Evolutionary conservation across 192 early-diverging fungal species (phyloP), one percentile per base, ranked within the genome.

Genomic region (Coemansia interrupta): DNA sequence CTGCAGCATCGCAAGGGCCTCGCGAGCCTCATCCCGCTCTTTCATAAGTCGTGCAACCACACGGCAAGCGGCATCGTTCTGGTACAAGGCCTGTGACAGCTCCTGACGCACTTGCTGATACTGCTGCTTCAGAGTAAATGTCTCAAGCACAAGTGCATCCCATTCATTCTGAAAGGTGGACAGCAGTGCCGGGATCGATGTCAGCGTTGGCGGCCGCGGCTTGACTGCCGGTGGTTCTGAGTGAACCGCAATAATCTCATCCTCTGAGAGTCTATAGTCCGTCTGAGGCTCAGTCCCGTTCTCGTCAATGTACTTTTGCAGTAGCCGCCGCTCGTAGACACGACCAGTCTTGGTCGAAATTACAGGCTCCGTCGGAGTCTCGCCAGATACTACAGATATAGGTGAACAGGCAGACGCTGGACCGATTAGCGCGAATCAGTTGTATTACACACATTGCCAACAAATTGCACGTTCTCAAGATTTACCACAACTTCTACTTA

Each of bases 101-200:
- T 99, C 95, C 73, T 93, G 91, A 38, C 92, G 86, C 23, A 91
- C 85, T 56, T 90, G 85, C 67, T 91, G 85, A 72, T 95, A 90
- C 71, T 97, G 91, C 73, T 91, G 88, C 70, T 92, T 93, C 55
- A 99, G 83, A 32, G 86, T 86, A 68, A 89, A 92, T 2, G 94
- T 91, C 80, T 99, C 96, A 22, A 99, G 82, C 82, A 97, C 93
- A 14, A 92, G 74, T n/a, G 91, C 82, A 61, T 99, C 96, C 90
- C 91, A 99, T 68, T 99, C 96, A 68, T 92, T 92, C 65, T 99
- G 96, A 36, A 99, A 85, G 2, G 87, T 82, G 10, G 85, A 79
- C 14, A 99, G 83, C 18, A 96, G 80, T 23, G 92, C 85, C 12
- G 96, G 96, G 32, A 99, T 85, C 17, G 95, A 97, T 28, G 91